Evolutionary conservation across 305 asterid species (phyloP).

Genomic region (Fraxinus sp.): DNA sequence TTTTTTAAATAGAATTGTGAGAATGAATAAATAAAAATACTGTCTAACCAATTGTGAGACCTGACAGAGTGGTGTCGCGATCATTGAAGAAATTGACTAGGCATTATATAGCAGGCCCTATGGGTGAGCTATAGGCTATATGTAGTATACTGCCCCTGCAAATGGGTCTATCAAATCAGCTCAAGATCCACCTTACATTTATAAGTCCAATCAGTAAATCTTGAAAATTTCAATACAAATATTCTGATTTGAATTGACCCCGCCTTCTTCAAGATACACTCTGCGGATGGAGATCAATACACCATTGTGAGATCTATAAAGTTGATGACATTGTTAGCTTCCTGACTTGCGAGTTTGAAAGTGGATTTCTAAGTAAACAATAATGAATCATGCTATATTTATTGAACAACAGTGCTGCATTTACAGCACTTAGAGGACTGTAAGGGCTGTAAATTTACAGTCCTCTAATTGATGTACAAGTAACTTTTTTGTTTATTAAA

Average conservation of each 20-base stretch:
- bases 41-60: neutral
- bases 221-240: slow-evolving; percentile 33
- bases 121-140: neutral
- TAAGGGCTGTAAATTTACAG: no score
- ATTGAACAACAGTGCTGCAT: no score
- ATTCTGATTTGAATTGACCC: slow-evolving; percentile 51
- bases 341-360: neutral
- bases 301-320: neutral
- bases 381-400: no score
- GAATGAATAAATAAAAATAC: neutral
- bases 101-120: slow-evolving; percentile 22
- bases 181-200: slow-evolving; percentile 18
- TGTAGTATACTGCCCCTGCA: neutral
- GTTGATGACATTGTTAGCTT: neutral
- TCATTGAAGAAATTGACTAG: slow-evolving; percentile 26
- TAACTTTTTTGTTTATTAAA: no score
- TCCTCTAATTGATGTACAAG: no score
- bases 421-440: no score
- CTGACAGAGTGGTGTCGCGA: neutral
- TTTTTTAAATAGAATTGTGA: neutral
- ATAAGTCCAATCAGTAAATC: slow-evolving; percentile 39
- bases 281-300: neutral
- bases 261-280: neutral
- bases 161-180: slow-evolving; percentile 33
- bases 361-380: neutral